Evolutionary conservation across 2,329 filamentous ascomycete genomes (phyloP), one percentile per base, ranked within the genome.

Genomic region (Ceratocystis eucalypticola): DNA sequence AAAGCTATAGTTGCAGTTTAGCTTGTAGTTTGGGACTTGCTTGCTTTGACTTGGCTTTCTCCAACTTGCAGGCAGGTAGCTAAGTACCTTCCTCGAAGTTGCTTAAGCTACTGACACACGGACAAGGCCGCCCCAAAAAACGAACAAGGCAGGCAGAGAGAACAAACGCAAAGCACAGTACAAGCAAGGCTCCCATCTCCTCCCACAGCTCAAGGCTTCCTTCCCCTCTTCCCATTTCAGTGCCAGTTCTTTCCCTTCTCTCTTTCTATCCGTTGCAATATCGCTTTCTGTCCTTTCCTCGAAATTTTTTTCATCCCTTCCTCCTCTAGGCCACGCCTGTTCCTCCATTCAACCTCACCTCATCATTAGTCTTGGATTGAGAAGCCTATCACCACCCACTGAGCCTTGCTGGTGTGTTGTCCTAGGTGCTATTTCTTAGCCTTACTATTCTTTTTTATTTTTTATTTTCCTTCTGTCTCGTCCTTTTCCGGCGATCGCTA

Each of bases 391-490:
- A 33, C 55, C 30, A n/a, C 55, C 55, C 30, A n/a, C 55, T 6
- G 7, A n/a, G 22, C 48, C 53, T 30, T 17, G 28, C 10, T 4
- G 20, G 50, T 25, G 50, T 55, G 50, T 5, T 55, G 50, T 59
- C 28, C 10, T 59, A 59, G 25, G 46, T 41, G 28, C 44, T 64
- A 30, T 64, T 45, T 64, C 50, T 63, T 41, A 41, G 37, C 44
- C 66, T 61, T 70, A 70, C 70, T 70, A 69, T 69, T 57, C 22
- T 55, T 55, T 46, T 65, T 30, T 45, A 45, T 30, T 45, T 12
- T 65, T 22, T 30, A 8, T 7, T 45, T 59, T 59, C 37, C 37
- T 57, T 33, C 46, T 55, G 46, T 22, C 25, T 59, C 25, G 28
- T 59, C 55, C 30, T 55, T 44, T 65, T 45, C 33, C 46, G 57